These are phyloP conservation scores for Metschnikowia dekortorum DNA, from an alignment of 805 yeast genomes.

Conservation along the genomic window DNA sequence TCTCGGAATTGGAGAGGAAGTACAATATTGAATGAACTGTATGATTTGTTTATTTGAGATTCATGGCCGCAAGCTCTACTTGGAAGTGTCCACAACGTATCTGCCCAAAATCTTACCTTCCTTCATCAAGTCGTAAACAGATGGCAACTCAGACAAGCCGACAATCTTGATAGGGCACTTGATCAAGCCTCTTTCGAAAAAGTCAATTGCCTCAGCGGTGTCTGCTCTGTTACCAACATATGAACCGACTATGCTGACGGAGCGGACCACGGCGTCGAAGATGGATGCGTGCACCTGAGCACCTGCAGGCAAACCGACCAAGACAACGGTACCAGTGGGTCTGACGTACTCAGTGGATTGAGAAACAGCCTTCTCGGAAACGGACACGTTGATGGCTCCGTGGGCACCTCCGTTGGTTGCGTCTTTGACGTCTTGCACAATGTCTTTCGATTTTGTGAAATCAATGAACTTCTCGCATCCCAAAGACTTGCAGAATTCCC, in stretches of 20 bases:
- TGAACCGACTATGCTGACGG: constrained; percentile 38
- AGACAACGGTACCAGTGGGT: constrained; percentile 39
- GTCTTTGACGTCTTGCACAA: constrained; percentile 39
- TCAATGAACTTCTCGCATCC: constrained; percentile 67
- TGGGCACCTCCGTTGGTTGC: constrained; percentile 63
- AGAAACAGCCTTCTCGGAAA: constrained; percentile 46
- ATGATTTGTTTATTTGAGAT: not conserved
- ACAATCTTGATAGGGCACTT: constrained; percentile 40
- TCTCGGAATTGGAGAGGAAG: constrained; percentile 30
- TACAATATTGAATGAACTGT: not conserved
- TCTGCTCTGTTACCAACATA: constrained; percentile 47
- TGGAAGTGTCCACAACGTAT: constrained; percentile 41
- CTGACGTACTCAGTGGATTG: constrained; percentile 41
- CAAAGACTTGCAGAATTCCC: constrained; percentile 41
- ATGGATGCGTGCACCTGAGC: constrained; percentile 38
- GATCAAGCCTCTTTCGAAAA: constrained; percentile 41
- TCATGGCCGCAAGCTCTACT: constrained; percentile 15
- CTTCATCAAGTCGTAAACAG: constrained; percentile 38
- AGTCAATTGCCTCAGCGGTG: constrained; percentile 42
- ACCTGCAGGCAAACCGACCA: constrained; percentile 45
- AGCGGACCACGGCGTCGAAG: constrained; percentile 38
- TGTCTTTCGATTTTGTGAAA: constrained; percentile 49
- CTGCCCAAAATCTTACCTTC: constrained; percentile 41
- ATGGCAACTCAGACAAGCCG: constrained; percentile 38
- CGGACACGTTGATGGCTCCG: constrained; percentile 46